Conservation (phyloP, 2,329 filamentous ascomycete genomes). For the Pochonia chlamydosporia region DNA sequence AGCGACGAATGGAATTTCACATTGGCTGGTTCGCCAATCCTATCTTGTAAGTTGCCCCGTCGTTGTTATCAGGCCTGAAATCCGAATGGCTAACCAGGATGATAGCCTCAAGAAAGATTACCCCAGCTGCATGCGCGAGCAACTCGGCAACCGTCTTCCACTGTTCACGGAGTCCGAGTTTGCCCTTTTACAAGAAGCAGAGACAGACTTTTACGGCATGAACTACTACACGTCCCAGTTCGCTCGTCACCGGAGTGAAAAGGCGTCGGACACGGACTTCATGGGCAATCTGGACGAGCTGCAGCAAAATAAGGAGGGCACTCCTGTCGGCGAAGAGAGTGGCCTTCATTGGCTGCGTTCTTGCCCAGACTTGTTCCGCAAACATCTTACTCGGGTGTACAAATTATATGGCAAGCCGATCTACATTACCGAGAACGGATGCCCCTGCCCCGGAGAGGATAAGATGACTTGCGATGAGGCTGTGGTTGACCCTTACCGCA, state of each 20-base stretch:
- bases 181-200: constrained; percentile 15
- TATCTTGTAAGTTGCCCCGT: constrained; percentile 23
- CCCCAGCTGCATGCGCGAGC: constrained; percentile 28
- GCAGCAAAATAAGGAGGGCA: constrained; percentile 23
- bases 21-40: constrained; percentile 35
- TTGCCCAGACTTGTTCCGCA: constrained; percentile 20
- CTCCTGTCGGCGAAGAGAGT: constrained; percentile 22
- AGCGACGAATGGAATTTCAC: constrained; percentile 30
- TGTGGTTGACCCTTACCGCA: constrained; percentile 29
- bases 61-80: no score
- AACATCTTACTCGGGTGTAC: constrained; percentile 21
- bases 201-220: constrained; percentile 33
- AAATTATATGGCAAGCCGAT: constrained; percentile 20
- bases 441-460: constrained; percentile 28
- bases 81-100: no score
- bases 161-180: constrained; percentile 21
- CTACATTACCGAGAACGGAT: constrained; percentile 27
- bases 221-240: constrained; percentile 35
- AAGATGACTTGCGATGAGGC: constrained; percentile 22
- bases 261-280: constrained; percentile 23
- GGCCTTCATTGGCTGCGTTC: constrained; percentile 29
- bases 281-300: constrained; percentile 27
- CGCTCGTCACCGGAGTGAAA: constrained; percentile 19
- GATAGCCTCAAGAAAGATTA: constrained; percentile 25
- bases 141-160: constrained; percentile 25